Conservation (phyloP, 1,284 basidiomycete species). For the Ceratobasidium sp. region DNA sequence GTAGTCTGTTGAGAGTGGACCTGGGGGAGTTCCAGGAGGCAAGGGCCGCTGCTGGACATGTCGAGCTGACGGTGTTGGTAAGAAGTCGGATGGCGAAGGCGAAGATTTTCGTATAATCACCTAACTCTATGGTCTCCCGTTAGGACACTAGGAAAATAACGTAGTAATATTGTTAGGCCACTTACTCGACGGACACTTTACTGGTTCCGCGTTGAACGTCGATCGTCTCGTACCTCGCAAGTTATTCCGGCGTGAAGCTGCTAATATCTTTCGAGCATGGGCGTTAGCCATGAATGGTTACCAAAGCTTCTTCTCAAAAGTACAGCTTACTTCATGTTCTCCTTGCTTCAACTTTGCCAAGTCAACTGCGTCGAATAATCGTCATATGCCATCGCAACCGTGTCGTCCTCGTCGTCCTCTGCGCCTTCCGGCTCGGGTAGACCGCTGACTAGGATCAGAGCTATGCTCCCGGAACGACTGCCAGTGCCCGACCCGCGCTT, state of each 20-base stretch:
- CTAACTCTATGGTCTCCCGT: slow-evolving; percentile 88
- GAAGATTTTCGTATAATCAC: slow-evolving; percentile 59
- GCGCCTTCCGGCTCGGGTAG: slow-evolving; percentile 73
- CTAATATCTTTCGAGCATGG: no score
- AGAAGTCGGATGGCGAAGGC: background rate
- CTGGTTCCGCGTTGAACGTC: no score
- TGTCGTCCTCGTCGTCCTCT: slow-evolving; percentile 66
- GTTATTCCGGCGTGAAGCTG: no score
- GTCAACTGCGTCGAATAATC: slow-evolving; percentile 81
- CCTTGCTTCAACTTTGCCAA: slow-evolving; percentile 85
- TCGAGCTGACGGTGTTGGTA: slow-evolving; percentile 14
- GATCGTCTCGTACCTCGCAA: no score
- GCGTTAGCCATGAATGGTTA: no score
- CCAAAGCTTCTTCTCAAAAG: no score
- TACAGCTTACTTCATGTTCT: slow-evolving; percentile 75
- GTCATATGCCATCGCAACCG: slow-evolving; percentile 84
- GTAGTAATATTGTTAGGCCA: no score
- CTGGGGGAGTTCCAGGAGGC: slow-evolving; percentile 27
- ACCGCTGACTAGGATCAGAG: slow-evolving; percentile 42
- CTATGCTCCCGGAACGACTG: slow-evolving; percentile 42
- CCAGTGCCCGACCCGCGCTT: slow-evolving; percentile 39
- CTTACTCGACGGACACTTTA: no score
- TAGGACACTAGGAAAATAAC: no score
- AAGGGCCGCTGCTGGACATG: slow-evolving; percentile 39
- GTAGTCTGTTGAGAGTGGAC: slow-evolving; percentile 81